Conservation (phyloP, 441 rosid species). For the Oxalis stricta region DNA sequence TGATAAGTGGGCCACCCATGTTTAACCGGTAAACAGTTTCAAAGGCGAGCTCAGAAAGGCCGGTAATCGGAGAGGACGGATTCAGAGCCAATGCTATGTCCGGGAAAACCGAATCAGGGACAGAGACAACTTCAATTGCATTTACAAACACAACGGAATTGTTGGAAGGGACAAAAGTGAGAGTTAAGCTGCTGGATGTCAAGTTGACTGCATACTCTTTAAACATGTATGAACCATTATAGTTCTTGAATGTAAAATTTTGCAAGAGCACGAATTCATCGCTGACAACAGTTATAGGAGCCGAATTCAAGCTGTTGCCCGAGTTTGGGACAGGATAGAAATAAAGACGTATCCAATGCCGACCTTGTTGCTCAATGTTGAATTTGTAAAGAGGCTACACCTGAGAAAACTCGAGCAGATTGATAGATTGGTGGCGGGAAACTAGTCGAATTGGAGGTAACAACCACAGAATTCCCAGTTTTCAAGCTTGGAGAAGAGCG, state of each 20-base stretch:
- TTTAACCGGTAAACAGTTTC: constrained; percentile 84
- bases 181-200: constrained; percentile 48
- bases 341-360: constrained; percentile 96
- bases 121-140: constrained; percentile 81
- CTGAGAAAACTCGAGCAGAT: constrained; percentile 70
- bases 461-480: constrained; percentile 35
- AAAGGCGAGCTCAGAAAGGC: constrained; percentile 57
- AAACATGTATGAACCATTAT: constrained; percentile 43
- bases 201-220: constrained; percentile 84
- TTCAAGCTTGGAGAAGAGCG: constrained; percentile 45
- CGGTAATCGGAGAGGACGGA: constrained; percentile 45
- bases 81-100: constrained; percentile 59
- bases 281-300: constrained; percentile 44
- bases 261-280: constrained; percentile 75
- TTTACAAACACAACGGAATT: constrained; percentile 68
- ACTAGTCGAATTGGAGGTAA: constrained; percentile 30
- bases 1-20: constrained; percentile 82
- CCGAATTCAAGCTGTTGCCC: constrained; percentile 38
- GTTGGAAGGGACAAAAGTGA: constrained; percentile 62
- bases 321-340: constrained; percentile 53
- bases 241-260: constrained; percentile 62
- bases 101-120: constrained; percentile 54
- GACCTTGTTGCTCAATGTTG: constrained; percentile 45
- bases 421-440: constrained; percentile 44
- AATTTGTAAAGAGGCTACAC: constrained; percentile 61